A percentile compares a stretch with the other conserved stretches of the same genome.
Conservation (phyloP, 106 monocot species). For the Hemerocallis citrina region DNA sequence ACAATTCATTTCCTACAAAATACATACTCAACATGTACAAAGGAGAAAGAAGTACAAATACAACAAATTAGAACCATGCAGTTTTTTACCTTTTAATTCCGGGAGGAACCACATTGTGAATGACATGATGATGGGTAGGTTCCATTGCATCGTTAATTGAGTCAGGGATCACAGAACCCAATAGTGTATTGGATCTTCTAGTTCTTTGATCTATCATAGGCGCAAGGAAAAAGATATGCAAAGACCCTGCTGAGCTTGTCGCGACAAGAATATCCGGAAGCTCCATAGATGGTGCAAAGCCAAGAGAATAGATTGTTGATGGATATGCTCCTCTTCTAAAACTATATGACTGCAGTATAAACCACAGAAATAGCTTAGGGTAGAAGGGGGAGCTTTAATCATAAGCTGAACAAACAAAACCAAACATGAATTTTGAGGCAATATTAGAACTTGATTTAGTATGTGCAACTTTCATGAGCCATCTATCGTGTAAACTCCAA, state of each 20-base stretch:
- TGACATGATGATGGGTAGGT: slow-evolving; percentile 69
- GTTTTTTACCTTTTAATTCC: slow-evolving; percentile 64
- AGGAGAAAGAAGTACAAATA: not conserved
- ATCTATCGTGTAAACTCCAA: too few relatives aligned
- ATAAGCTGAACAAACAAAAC: not conserved
- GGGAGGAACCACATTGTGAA: slow-evolving; percentile 65
- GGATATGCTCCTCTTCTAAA: slow-evolving; percentile 89
- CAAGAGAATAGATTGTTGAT: slow-evolving; percentile 87
- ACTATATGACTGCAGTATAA: slow-evolving; percentile 68
- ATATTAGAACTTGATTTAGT: too few relatives aligned
- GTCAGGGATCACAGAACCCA: slow-evolving; percentile 73
- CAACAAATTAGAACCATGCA: not conserved
- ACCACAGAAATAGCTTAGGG: not conserved
- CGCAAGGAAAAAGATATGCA: slow-evolving; percentile 75
- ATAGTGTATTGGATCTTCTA: slow-evolving; percentile 33
- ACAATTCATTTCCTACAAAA: not conserved
- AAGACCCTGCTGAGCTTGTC: slow-evolving; percentile 85
- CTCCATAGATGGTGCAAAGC: slow-evolving; percentile 79
- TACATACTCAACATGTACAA: not conserved
- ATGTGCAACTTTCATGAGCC: too few relatives aligned
- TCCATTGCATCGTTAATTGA: slow-evolving; percentile 71
- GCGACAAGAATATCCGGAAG: slow-evolving; percentile 85
- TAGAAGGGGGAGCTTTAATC: not conserved
- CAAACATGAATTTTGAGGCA: too few relatives aligned
- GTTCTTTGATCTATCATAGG: slow-evolving; percentile 50